phyloP scores from a whole-genome alignment of 768 basidiomycete species.

The Trametes villosa region DNA sequence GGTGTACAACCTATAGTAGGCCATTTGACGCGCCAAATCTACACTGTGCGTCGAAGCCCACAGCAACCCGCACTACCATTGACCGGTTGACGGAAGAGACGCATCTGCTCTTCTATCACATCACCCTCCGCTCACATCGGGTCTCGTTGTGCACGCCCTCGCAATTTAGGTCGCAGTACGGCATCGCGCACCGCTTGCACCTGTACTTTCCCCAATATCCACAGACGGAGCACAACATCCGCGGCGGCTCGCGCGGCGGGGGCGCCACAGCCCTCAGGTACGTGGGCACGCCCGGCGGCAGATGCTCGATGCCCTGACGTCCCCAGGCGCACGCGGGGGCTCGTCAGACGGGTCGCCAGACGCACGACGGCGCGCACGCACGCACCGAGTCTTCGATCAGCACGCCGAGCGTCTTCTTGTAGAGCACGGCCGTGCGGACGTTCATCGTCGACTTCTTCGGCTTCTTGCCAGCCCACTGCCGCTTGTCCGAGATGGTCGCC shows the following conservation, averaged over 20 bases:
- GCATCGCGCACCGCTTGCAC: constrained; percentile 76
- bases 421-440: constrained; percentile 78
- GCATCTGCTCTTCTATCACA: constrained; percentile 39
- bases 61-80: background rate
- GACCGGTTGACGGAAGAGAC: too few species aligned
- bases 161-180: constrained; percentile 77
- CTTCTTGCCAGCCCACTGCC: constrained; percentile 56
- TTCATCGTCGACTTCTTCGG: constrained; percentile 85
- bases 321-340: background rate
- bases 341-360: background rate
- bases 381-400: constrained; percentile 83
- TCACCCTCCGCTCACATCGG: constrained; percentile 74
- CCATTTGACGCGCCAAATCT: background rate
- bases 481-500: constrained; percentile 69
- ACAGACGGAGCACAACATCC: constrained; percentile 82
- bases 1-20: background rate
- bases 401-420: constrained; percentile 76
- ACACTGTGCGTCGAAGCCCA: background rate
- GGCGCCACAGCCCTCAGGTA: constrained; percentile 74
- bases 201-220: constrained; percentile 84
- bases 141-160: constrained; percentile 78
- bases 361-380: constrained; percentile 17
- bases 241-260: constrained; percentile 63
- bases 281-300: constrained; percentile 58
- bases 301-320: constrained; percentile 57